These are phyloP conservation scores for Syncephalastrum monosporum DNA, from an alignment of 371 early-diverging fungal species.

Conservation along the genomic window DNA sequence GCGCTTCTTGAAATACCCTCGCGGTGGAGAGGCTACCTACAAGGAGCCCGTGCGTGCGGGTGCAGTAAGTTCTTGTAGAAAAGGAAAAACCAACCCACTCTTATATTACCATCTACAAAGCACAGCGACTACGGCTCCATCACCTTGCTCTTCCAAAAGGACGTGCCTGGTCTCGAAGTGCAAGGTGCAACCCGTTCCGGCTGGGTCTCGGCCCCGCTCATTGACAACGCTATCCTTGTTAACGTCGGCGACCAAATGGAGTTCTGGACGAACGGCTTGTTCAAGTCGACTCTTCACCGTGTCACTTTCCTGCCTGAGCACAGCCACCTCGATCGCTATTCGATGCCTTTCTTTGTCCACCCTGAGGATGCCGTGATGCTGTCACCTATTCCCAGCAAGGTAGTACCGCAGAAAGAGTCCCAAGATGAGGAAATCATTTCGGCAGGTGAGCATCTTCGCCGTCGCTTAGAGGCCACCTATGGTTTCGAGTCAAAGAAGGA, in stretches of 20 bases:
- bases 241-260: conserved; percentile 71
- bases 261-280: conserved; percentile 68
- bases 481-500: too few relatives aligned
- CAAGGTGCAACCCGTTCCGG: conserved; percentile 42
- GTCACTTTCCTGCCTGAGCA: conserved; percentile 66
- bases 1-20: conserved; percentile 65
- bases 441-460: conserved; percentile 40
- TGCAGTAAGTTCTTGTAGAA: conserved; percentile 7
- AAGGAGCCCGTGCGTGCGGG: conserved; percentile 58
- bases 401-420: conserved; percentile 15
- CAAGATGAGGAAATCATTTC: conserved; percentile 19
- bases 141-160: conserved; percentile 72
- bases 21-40: conserved; percentile 29
- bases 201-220: conserved; percentile 67
- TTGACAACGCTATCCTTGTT: conserved; percentile 60
- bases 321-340: conserved; percentile 59
- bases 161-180: conserved; percentile 69
- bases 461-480: conserved; percentile 41
- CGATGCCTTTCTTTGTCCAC: conserved; percentile 72
- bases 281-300: conserved; percentile 71
- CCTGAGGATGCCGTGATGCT: conserved; percentile 44
- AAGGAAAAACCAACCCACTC: background rate
- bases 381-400: conserved; percentile 42
- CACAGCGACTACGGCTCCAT: conserved; percentile 75
- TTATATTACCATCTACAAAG: background rate